phyloP scores from a whole-genome alignment of 2,329 filamentous ascomycete genomes.

The Botrytis pseudocinerea region DNA sequence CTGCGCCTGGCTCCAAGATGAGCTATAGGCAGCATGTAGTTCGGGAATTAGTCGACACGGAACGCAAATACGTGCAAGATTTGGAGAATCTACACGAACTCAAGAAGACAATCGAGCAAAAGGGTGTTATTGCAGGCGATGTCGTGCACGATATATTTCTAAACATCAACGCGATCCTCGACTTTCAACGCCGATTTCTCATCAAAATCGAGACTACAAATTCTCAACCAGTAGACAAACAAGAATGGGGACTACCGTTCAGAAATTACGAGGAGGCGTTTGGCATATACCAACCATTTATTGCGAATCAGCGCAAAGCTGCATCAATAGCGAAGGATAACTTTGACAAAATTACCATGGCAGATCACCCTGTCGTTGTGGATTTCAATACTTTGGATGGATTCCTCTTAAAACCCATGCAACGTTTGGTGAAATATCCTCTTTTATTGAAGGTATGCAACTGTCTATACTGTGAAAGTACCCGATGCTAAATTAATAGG shows the following conservation, averaged over 20 bases:
- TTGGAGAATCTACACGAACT: conserved; percentile 90
- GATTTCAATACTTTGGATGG: conserved; percentile 86
- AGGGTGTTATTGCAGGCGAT: conserved; percentile 84
- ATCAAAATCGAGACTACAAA: conserved; percentile 97
- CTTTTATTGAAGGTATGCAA: conserved; percentile 72
- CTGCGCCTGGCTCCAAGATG: conserved; percentile 60
- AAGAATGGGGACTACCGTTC: conserved; percentile 96
- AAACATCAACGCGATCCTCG: conserved; percentile 90
- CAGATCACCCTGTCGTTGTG: conserved; percentile 76
- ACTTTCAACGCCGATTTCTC: conserved; percentile 92
- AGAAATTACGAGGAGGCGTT: conserved; percentile 82
- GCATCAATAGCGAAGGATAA: conserved; percentile 80
- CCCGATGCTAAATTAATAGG: conserved; percentile 49
- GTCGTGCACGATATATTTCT: conserved; percentile 92
- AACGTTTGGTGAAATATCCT: conserved; percentile 92
- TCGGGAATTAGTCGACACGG: conserved; percentile 87
- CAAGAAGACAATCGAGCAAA: conserved; percentile 86
- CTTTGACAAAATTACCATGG: conserved; percentile 81
- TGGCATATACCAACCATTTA: conserved; percentile 93
- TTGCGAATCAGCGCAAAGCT: conserved; percentile 92
- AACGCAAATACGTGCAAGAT: conserved; percentile 97
- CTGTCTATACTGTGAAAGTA: background rate
- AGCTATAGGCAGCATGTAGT: conserved; percentile 83
- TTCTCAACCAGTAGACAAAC: conserved; percentile 70
- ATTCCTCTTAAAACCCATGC: conserved; percentile 95